Evolutionary conservation across 2,329 filamentous ascomycete genomes (phyloP).

Genomic region (Colletotrichum coccodes): DNA sequence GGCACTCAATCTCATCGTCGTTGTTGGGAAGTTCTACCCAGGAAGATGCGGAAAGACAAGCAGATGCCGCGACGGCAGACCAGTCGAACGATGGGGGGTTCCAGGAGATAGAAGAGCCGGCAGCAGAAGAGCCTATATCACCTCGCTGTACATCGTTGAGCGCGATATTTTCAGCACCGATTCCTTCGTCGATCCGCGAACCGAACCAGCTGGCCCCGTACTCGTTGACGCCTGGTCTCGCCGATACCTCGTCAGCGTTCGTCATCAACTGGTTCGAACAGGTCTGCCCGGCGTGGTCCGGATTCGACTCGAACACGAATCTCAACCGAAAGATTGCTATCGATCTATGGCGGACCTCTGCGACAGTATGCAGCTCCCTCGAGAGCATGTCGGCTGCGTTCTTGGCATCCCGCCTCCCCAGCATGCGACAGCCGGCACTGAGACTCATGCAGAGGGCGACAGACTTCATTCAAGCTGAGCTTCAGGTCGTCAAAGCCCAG

Average conservation of each 20-base stretch:
- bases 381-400: conserved; percentile 54
- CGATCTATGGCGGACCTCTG: conserved; percentile 48
- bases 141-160: neutral
- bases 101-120: neutral
- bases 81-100: neutral
- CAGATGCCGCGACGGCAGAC: neutral
- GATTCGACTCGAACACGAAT: conserved; percentile 50
- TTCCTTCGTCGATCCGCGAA: neutral
- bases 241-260: conserved; percentile 44
- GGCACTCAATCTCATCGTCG: neutral
- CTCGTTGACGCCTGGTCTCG: conserved; percentile 32
- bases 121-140: neutral
- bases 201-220: conserved; percentile 22
- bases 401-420: conserved; percentile 45
- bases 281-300: conserved; percentile 53
- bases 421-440: conserved; percentile 46
- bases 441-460: conserved; percentile 47
- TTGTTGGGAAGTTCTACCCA: neutral
- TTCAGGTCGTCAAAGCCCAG: conserved; percentile 39
- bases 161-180: neutral
- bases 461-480: conserved; percentile 45
- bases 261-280: conserved; percentile 51
- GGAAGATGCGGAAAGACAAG: neutral
- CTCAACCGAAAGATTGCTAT: conserved; percentile 50
- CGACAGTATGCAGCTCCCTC: conserved; percentile 48